These are phyloP conservation scores for Schizochytrium sp. DNA, from an alignment of 108 stramenopile species.

Conservation along the genomic window DNA sequence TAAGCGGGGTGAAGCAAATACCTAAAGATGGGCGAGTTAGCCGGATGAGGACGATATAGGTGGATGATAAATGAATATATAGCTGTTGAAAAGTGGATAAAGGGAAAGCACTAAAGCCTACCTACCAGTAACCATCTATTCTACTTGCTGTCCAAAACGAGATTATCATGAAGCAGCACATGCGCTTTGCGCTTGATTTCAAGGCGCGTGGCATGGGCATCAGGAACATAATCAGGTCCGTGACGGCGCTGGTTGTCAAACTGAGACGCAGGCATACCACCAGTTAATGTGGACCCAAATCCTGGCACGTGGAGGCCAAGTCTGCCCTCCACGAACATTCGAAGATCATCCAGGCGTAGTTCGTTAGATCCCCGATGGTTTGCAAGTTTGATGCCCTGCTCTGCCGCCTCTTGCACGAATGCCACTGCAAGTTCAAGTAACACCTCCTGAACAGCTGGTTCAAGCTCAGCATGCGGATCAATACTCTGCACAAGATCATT, in stretches of 20 bases:
- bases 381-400: conserved; percentile 27
- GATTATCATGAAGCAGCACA: conserved; percentile 13
- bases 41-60: neutral
- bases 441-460: conserved; percentile 16
- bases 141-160: conserved; percentile 13
- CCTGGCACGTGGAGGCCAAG: conserved; percentile 57
- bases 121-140: neutral
- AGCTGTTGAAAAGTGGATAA: neutral
- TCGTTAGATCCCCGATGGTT: conserved; percentile 3
- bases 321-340: conserved; percentile 6
- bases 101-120: neutral
- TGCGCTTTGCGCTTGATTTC: conserved; percentile 24
- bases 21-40: neutral
- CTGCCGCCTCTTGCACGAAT: conserved; percentile 31
- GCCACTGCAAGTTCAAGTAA: conserved; percentile 14
- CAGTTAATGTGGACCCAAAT: neutral
- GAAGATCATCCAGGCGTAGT: conserved; percentile 7
- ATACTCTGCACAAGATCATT: conserved; percentile 59
- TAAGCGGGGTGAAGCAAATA: neutral
- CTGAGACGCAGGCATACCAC: neutral
- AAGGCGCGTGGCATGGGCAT: neutral
- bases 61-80: neutral
- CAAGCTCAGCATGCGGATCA: neutral
- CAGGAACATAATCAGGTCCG: neutral
- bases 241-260: neutral